Conservation (phyloP, 768 basidiomycete species). For the Boletales sp. region DNA sequence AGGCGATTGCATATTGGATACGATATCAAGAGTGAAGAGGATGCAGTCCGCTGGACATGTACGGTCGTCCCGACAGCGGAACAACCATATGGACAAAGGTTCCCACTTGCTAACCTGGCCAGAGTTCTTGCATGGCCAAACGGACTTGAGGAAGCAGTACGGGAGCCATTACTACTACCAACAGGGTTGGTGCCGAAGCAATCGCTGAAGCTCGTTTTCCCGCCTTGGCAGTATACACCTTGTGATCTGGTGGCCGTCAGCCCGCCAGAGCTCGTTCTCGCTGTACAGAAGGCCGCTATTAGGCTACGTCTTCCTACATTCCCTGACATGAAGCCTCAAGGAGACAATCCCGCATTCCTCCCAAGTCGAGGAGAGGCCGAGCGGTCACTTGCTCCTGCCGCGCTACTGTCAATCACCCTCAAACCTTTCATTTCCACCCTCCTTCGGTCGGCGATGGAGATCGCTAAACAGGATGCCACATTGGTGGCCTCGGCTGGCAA, state of each 20-base stretch:
- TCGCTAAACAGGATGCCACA: slow-evolving; percentile 30
- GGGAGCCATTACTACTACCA: slow-evolving; percentile 1
- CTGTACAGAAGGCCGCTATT: slow-evolving; percentile 21
- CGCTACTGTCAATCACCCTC: slow-evolving; percentile 33
- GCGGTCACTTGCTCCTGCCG: slow-evolving; percentile 32
- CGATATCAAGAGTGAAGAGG: slow-evolving; percentile 19
- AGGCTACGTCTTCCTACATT: slow-evolving; percentile 21
- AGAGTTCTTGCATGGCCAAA: slow-evolving; percentile 11
- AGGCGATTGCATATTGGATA: slow-evolving; percentile 25
- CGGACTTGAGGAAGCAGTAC: slow-evolving; percentile 16
- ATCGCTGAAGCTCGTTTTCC: slow-evolving; percentile 1
- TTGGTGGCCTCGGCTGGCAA: slow-evolving; percentile 18
- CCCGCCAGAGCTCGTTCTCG: slow-evolving; percentile 29
- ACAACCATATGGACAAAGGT: slow-evolving; percentile 13
- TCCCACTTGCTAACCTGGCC: slow-evolving; percentile 19
- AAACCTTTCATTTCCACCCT: slow-evolving; percentile 33
- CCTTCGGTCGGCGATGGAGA: slow-evolving; percentile 32
- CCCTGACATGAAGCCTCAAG: slow-evolving; percentile 8
- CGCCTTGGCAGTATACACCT: slow-evolving; percentile 15
- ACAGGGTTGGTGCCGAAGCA: not conserved
- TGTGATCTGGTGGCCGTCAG: slow-evolving; percentile 19
- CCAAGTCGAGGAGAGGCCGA: slow-evolving; percentile 18
- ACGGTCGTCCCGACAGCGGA: slow-evolving; percentile 20
- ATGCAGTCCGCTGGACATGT: slow-evolving; percentile 19
- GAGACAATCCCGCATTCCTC: slow-evolving; percentile 7